Evolutionary conservation across 2,329 filamentous ascomycete genomes (phyloP).

Genomic region (Colletotrichum sp.): DNA sequence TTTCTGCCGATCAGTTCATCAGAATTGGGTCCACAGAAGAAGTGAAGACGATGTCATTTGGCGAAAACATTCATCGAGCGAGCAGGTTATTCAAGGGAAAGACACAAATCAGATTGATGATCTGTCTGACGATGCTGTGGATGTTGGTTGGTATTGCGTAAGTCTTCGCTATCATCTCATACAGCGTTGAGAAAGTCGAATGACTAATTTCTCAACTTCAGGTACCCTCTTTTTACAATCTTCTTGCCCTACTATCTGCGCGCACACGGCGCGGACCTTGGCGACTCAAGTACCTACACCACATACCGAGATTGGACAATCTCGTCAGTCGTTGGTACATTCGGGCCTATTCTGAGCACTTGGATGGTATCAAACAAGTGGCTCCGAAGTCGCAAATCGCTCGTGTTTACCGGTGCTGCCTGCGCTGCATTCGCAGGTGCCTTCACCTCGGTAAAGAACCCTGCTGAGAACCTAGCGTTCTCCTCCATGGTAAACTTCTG

Average conservation of each 20-base stretch:
- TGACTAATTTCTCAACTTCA: neutral
- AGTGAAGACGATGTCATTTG: neutral
- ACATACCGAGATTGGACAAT: neutral
- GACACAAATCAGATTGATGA: neutral
- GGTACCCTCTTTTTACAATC: neutral
- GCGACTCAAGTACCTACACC: neutral
- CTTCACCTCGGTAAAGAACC: neutral
- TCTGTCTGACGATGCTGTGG: neutral
- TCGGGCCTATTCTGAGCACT: neutral
- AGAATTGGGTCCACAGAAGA: neutral
- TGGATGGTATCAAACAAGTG: neutral
- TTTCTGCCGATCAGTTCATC: neutral
- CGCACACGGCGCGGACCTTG: neutral
- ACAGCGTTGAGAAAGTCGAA: too few relatives aligned
- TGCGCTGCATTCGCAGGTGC: neutral
- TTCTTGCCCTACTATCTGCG: neutral
- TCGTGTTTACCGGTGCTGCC: neutral
- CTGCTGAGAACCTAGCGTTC: neutral
- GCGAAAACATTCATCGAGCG: neutral
- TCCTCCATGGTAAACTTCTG: neutral
- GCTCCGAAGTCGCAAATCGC: neutral
- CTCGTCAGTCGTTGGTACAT: neutral
- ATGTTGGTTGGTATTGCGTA: neutral
- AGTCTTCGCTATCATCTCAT: neutral
- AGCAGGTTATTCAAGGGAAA: neutral